Evolutionary conservation across 2,329 filamentous ascomycete genomes (phyloP).

Genomic region (Clonostachys rhizophaga): DNA sequence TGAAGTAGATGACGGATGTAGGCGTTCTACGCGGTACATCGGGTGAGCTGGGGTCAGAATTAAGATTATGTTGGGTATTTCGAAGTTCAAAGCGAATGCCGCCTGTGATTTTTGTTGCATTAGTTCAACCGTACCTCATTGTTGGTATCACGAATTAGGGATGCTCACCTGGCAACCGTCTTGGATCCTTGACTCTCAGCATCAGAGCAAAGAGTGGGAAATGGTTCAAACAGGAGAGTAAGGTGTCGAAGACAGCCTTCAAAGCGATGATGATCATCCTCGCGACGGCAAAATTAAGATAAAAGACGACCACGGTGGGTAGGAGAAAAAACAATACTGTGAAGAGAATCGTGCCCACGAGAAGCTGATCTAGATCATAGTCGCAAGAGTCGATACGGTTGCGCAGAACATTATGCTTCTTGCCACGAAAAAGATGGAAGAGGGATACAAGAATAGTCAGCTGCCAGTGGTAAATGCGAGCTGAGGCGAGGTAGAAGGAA

Average conservation of each 20-base stretch:
- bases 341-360: slow-evolving; percentile 94
- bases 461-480: slow-evolving; percentile 98
- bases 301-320: slow-evolving; percentile 94
- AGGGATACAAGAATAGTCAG: slow-evolving; percentile 93
- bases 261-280: slow-evolving; percentile 92
- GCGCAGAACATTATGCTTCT: slow-evolving; percentile 94
- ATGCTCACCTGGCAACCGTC: slow-evolving; percentile 71
- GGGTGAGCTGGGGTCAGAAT: slow-evolving; percentile 15
- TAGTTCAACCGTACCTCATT: too few species aligned
- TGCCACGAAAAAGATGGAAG: slow-evolving; percentile 97
- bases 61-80: slow-evolving; percentile 52
- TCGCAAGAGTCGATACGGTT: slow-evolving; percentile 99
- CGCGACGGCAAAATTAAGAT: slow-evolving; percentile 90
- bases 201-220: slow-evolving; percentile 97
- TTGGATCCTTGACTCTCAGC: slow-evolving; percentile 89
- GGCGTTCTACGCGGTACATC: slow-evolving; percentile 40
- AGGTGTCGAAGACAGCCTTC: slow-evolving; percentile 87
- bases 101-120: slow-evolving; percentile 9
- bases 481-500: slow-evolving; percentile 95
- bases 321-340: slow-evolving; percentile 92
- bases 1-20: slow-evolving; percentile 81
- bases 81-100: slow-evolving; percentile 88
- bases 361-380: slow-evolving; percentile 94
- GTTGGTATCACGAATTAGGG: neutral
- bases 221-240: slow-evolving; percentile 91